Evolutionary conservation across 2,329 filamentous ascomycete genomes (phyloP).

Genomic region (Seiridium unicorne): DNA sequence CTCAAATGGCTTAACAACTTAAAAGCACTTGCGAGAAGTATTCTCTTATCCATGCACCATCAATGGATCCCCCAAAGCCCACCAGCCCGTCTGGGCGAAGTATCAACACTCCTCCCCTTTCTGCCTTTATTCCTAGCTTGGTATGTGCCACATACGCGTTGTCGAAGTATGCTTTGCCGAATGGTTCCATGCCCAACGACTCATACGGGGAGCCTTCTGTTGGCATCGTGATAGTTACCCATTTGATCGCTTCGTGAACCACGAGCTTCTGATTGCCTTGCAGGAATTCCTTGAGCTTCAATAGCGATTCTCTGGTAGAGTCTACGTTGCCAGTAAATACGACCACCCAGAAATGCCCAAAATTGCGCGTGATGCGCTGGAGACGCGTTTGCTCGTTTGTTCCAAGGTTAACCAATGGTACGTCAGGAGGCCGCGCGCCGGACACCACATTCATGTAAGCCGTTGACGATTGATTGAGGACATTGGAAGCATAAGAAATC

Average conservation of each 20-base stretch:
- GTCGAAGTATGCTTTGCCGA: neutral
- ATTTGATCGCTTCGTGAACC: neutral
- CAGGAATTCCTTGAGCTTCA: neutral
- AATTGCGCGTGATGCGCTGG: neutral
- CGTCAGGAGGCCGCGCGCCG: neutral
- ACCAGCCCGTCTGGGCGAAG: neutral
- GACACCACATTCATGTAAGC: neutral
- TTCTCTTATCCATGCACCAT: neutral
- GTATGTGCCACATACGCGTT: neutral
- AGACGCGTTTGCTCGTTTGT: neutral
- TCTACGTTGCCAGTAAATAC: neutral
- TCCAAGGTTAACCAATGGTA: neutral
- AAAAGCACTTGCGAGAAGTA: neutral
- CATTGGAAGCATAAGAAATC: conserved; percentile 43
- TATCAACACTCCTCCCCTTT: neutral
- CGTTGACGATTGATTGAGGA: neutral
- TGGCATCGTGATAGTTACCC: neutral
- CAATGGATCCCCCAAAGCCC: neutral
- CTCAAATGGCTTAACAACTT: no score
- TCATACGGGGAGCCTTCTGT: neutral
- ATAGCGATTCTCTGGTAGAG: neutral
- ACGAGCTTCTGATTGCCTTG: neutral
- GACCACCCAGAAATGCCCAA: neutral
- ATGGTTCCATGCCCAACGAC: neutral
- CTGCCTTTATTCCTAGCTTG: neutral